These are phyloP conservation scores for Colletotrichum sublineola DNA, from an alignment of 2,329 filamentous ascomycete species.

Conservation along the genomic window DNA sequence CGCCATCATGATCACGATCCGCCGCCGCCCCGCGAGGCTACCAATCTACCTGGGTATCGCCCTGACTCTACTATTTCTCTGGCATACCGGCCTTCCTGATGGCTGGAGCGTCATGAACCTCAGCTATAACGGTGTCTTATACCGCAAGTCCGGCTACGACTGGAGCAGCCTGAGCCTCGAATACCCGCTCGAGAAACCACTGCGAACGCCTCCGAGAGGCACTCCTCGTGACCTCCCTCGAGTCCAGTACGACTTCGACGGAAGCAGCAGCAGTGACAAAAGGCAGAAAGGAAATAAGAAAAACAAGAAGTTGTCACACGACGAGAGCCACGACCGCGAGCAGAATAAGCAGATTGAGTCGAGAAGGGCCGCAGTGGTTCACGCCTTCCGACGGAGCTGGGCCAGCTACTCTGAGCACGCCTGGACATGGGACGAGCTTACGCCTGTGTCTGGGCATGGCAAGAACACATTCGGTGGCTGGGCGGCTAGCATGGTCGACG, in stretches of 20 bases:
- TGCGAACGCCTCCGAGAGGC: conserved; percentile 53
- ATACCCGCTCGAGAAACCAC: conserved; percentile 50
- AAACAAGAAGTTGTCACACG: conserved; percentile 50
- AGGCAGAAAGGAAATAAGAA: conserved; percentile 14
- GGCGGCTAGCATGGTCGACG: conserved; percentile 71
- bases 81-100: conserved; percentile 32
- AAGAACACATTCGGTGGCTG: conserved; percentile 66
- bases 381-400: conserved; percentile 62
- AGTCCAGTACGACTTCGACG: conserved; percentile 47
- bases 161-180: conserved; percentile 53
- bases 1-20: conserved; percentile 44
- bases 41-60: conserved; percentile 38
- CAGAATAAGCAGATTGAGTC: conserved; percentile 45
- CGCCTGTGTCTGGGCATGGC: conserved; percentile 61
- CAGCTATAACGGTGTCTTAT: conserved; percentile 32
- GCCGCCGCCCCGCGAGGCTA: conserved; percentile 39
- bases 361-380: conserved; percentile 55
- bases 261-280: conserved; percentile 51
- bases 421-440: conserved; percentile 69
- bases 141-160: conserved; percentile 50
- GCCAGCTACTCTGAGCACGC: conserved; percentile 66
- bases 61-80: conserved; percentile 31
- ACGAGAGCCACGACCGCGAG: conserved; percentile 46
- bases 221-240: conserved; percentile 45
- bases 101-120: conserved; percentile 24